phyloP scores from a whole-genome alignment of 345 rosid species.

The Eucalyptus erythrocorys region DNA sequence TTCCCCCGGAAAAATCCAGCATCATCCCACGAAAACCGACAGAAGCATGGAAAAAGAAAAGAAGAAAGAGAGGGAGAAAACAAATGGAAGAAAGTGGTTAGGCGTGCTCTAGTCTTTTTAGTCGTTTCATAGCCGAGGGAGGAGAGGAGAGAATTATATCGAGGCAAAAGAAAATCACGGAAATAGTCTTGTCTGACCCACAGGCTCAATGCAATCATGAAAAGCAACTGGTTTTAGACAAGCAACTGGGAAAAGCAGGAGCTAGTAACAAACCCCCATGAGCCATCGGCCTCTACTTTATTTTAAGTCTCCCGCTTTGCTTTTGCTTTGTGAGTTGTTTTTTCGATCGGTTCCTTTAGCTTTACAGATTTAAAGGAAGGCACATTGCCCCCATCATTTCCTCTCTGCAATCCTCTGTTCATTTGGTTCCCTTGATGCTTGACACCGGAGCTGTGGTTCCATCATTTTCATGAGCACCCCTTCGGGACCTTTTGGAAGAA shows the following conservation, averaged over 20 bases:
- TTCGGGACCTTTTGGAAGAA: not conserved
- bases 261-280: not conserved
- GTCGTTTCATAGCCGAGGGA: not conserved
- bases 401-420: conserved; percentile 13
- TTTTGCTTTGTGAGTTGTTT: not conserved
- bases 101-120: not conserved
- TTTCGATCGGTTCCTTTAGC: not conserved
- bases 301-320: not conserved
- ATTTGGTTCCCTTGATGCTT: conserved; percentile 55
- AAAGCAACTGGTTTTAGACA: not conserved
- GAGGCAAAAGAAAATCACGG: not conserved
- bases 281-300: not conserved
- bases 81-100: not conserved
- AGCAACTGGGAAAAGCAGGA: not conserved
- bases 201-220: not conserved
- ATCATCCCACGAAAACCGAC: not conserved
- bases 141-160: not conserved
- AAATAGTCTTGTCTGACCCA: not conserved
- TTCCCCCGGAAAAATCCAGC: not conserved
- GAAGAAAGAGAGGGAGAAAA: not conserved
- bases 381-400: not conserved
- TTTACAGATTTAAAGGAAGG: not conserved
- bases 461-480: not conserved
- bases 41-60: not conserved
- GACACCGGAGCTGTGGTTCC: conserved; percentile 7